These are phyloP conservation scores for Porogramme epimiltina DNA, from an alignment of 1,284 basidiomycete genomes.

Conservation along the genomic window DNA sequence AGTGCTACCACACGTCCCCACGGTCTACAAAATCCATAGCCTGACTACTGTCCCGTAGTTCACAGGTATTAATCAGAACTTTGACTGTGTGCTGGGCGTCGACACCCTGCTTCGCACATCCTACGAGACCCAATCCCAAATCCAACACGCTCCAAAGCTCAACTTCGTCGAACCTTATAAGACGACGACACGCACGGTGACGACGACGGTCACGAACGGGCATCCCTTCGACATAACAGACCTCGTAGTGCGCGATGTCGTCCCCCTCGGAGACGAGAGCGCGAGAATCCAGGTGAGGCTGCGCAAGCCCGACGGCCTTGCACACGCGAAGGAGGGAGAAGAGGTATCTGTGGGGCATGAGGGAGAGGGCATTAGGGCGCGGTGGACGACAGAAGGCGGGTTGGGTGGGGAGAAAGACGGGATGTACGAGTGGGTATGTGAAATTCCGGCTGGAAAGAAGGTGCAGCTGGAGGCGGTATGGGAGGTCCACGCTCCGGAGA, in stretches of 20 bases:
- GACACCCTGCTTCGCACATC: background rate
- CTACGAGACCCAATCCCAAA: background rate
- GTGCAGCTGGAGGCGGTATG: conserved; percentile 40
- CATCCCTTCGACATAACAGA: conserved; percentile 45
- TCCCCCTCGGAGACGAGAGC: conserved; percentile 45
- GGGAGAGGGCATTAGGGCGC: conserved; percentile 10
- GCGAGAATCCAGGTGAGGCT: conserved; percentile 47
- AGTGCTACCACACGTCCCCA: conserved; percentile 14
- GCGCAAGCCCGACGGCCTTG: conserved; percentile 47
- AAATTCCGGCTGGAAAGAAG: conserved; percentile 28
- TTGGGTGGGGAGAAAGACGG: conserved; percentile 30
- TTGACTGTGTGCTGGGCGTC: background rate
- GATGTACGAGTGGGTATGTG: conserved; percentile 31
- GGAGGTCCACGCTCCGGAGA: conserved; percentile 1
- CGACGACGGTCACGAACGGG: conserved; percentile 48
- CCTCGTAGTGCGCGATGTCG: conserved; percentile 48
- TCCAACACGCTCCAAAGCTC: too few relatives aligned
- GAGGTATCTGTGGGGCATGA: conserved; percentile 31
- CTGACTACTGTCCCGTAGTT: too few relatives aligned
- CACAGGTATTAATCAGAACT: too few relatives aligned
- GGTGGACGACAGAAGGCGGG: conserved; percentile 25
- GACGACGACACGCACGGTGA: conserved; percentile 45
- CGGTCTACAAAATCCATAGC: background rate
- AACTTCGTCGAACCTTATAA: conserved; percentile 45
- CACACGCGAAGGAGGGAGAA: conserved; percentile 44